These are phyloP conservation scores for Antrodiella citrinella DNA, from an alignment of 768 basidiomycete genomes.

Conservation along the genomic window DNA sequence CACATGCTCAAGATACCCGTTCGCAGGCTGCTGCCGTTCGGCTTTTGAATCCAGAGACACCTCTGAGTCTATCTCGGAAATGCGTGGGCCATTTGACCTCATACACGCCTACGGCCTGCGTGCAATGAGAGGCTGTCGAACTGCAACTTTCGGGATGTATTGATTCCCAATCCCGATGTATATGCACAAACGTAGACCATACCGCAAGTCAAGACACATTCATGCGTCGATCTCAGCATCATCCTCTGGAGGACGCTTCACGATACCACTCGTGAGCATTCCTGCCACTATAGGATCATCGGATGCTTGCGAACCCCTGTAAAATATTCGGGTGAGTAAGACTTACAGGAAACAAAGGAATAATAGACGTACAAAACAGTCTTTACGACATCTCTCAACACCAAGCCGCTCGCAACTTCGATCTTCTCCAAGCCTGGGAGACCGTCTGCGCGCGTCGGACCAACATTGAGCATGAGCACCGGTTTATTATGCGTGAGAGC, in stretches of 20 bases:
- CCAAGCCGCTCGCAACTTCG: conserved; percentile 64
- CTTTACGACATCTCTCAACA: conserved; percentile 60
- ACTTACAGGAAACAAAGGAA: neutral
- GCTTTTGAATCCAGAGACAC: no score
- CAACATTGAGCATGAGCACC: conserved; percentile 77
- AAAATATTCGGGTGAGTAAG: neutral
- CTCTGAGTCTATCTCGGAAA: no score
- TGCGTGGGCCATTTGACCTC: no score
- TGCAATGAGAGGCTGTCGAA: no score
- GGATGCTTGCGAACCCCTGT: conserved; percentile 37
- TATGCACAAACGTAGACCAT: no score
- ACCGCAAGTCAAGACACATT: neutral
- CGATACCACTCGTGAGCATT: conserved; percentile 54
- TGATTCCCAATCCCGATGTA: no score
- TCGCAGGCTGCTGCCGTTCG: no score
- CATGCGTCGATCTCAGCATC: conserved; percentile 12
- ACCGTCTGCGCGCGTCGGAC: conserved; percentile 80
- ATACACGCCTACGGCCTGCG: no score
- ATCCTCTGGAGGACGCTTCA: conserved; percentile 39
- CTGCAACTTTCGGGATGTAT: no score
- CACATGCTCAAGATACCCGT: no score
- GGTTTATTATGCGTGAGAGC: conserved; percentile 71
- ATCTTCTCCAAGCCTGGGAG: conserved; percentile 67
- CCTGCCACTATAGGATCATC: conserved; percentile 38
- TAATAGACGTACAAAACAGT: conserved; percentile 46